Evolutionary conservation across 257 asterid genomes (phyloP).

Genomic region (Ophiorrhiza pumila): DNA sequence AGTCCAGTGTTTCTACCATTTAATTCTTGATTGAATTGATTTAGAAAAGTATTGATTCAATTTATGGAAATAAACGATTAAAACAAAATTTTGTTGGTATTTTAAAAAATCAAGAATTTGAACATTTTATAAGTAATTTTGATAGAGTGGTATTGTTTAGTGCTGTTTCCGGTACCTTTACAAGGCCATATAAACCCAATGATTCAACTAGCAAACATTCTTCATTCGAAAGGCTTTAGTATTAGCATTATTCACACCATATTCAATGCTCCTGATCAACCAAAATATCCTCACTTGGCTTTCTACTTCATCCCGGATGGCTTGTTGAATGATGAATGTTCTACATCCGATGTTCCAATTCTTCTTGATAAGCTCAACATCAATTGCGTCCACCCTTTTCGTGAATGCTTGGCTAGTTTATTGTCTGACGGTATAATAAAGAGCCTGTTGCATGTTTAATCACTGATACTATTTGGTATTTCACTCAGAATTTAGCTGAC

Average conservation of each 20-base stretch:
- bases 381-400: constrained; percentile 15
- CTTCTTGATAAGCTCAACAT: constrained; percentile 6
- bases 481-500: constrained; percentile 13
- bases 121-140: too few relatives aligned
- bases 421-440: not conserved
- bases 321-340: constrained; percentile 6
- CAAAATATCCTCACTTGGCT: constrained; percentile 18
- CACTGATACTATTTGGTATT: constrained; percentile 18
- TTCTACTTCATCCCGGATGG: constrained; percentile 18
- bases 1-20: too few relatives aligned
- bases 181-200: constrained; percentile 29
- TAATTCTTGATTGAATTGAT: too few relatives aligned
- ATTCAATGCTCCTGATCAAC: constrained; percentile 17
- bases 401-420: constrained; percentile 13
- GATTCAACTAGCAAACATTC: constrained; percentile 25
- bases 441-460: constrained; percentile 14
- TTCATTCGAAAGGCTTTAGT: constrained; percentile 12
- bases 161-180: constrained; percentile 22
- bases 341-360: constrained; percentile 1
- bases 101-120: too few relatives aligned
- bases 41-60: too few relatives aligned
- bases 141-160: too few relatives aligned
- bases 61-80: too few relatives aligned
- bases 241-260: constrained; percentile 18
- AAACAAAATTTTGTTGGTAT: too few relatives aligned